These are phyloP conservation scores for Corylus americana DNA, from an alignment of 306 rosid species.

Conservation along the genomic window DNA sequence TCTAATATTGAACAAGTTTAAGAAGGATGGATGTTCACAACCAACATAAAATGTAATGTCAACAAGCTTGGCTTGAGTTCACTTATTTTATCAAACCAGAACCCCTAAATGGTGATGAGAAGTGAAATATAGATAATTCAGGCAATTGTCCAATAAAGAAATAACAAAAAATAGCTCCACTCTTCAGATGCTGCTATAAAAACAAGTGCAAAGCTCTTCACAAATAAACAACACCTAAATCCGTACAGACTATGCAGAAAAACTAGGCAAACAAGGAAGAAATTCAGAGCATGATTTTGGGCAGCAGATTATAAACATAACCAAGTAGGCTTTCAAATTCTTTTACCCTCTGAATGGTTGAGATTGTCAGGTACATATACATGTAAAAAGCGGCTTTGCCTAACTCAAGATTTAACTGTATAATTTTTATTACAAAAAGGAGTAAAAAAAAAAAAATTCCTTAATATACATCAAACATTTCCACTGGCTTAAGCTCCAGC, in stretches of 20 bases:
- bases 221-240: neutral
- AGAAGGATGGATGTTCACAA: too few relatives aligned
- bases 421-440: constrained; percentile 31
- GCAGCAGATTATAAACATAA: constrained; percentile 2
- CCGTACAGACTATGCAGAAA: neutral
- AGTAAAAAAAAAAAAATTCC: neutral
- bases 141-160: neutral
- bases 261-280: neutral
- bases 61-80: too few relatives aligned
- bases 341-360: constrained; percentile 1
- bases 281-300: neutral
- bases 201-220: neutral
- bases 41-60: too few relatives aligned
- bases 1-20: too few relatives aligned
- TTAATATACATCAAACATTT: constrained; percentile 22
- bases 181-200: neutral
- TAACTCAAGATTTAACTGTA: constrained; percentile 32
- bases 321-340: constrained; percentile 1
- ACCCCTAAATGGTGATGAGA: too few relatives aligned
- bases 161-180: neutral
- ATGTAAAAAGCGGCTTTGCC: neutral
- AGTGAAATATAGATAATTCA: neutral
- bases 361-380: constrained; percentile 23
- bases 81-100: too few relatives aligned
- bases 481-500: constrained; percentile 23